Evolutionary conservation across 2,329 filamentous ascomycete genomes (phyloP), one percentile per base, ranked within the genome.

Genomic region (Ophiostoma australiae): DNA sequence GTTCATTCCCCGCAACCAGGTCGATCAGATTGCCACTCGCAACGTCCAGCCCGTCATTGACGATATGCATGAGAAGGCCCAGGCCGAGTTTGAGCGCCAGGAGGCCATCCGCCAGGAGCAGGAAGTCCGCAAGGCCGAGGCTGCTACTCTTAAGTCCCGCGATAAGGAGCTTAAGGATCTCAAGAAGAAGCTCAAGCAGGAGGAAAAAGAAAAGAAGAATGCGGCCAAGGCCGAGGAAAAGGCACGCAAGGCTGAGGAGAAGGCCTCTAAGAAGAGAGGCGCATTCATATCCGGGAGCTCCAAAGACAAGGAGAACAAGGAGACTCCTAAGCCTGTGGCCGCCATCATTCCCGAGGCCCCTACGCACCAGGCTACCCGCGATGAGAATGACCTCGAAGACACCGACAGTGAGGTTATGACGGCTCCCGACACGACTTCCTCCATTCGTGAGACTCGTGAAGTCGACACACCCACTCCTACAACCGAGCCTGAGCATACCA

Each of bases 1-100:
- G 76, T 93, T 89, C 76, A 89, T 97, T 83, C 87, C 93, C 52
- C 88, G 90, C 75, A 84, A 87, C 5, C 91, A 93, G 67, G 88
- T 97, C 20, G 89, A 97, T 74, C 88, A 87, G 6, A 91, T 97
- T 74, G 94, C 94, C 2, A 86, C 88, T 15, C 87, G 86, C 66
- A 88, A 90, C 74, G 86, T 97, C 20, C 91, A 94, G 78, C 94
- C 94, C 4, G 88, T 95, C 0, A 79, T 97, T 6, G 90, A 97
- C 74, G 91, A 96, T 74, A 95, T 97, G 73, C 89, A 90, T 70
- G 89, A 91, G 69, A 91, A 89, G 77, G 91, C 91, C 0, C 90
- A 93, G 76, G 84, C 84, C 73, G 89, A 93, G 77, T 84, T 87
- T 55, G 91, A 90, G 68, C 85, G 89, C 72, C 85, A 91, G 72